phyloP scores from a whole-genome alignment of 345 rosid genomes.

The Citrus hindsii region DNA sequence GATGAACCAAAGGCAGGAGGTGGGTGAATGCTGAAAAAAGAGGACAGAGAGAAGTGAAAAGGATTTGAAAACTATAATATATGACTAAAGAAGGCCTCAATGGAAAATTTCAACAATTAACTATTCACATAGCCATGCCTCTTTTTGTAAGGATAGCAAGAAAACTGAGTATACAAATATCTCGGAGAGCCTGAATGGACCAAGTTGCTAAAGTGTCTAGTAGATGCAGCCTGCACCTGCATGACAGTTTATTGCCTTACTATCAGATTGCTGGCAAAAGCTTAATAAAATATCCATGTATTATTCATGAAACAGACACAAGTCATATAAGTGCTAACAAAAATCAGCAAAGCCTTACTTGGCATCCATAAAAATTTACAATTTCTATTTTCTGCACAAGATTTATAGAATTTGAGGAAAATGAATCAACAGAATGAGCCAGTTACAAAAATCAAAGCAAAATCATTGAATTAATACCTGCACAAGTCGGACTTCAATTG shows the following conservation, averaged over 20 bases:
- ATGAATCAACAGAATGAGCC: not conserved
- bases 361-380: not conserved
- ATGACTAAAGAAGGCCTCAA: not conserved
- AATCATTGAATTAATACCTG: slow-evolving; percentile 33
- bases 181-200: slow-evolving; percentile 27
- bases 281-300: not conserved
- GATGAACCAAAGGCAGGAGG: slow-evolving; percentile 50
- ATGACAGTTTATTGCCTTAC: slow-evolving; percentile 9
- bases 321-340: not conserved
- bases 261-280: not conserved
- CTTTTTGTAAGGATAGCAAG: slow-evolving; percentile 20
- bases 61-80: not conserved
- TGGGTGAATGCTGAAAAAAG: slow-evolving; percentile 39
- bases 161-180: slow-evolving; percentile 19
- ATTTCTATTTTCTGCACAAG: not conserved
- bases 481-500: slow-evolving; percentile 57
- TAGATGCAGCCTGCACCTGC: slow-evolving; percentile 41
- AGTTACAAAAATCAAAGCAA: not conserved
- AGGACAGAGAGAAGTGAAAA: slow-evolving; percentile 10
- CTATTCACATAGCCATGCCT: slow-evolving; percentile 38
- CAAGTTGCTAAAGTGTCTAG: slow-evolving; percentile 11
- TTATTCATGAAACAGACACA: not conserved
- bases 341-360: not conserved
- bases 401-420: not conserved
- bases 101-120: not conserved